These are phyloP conservation scores for Catenaria anguillulae DNA, from an alignment of 371 early-diverging fungal genomes.

Conservation along the genomic window DNA sequence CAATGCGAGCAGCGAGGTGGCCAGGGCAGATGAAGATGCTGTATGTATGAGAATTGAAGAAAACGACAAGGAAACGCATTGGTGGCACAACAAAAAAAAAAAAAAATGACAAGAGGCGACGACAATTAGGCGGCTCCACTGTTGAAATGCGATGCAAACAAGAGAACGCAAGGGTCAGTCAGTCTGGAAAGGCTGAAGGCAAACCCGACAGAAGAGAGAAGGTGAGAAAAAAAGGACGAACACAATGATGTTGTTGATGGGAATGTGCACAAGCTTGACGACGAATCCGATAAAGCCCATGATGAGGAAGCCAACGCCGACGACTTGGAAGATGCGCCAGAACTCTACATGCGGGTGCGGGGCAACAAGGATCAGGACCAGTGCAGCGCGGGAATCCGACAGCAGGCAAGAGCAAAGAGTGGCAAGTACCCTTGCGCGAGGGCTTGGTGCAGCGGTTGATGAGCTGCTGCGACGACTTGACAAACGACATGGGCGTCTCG, in stretches of 20 bases:
- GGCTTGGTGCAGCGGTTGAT: slow-evolving; percentile 93
- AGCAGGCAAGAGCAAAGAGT: neutral
- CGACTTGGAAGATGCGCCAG: slow-evolving; percentile 78
- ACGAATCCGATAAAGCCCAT: slow-evolving; percentile 97
- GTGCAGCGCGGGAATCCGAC: neutral
- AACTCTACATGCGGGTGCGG: slow-evolving; percentile 47
- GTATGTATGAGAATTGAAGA: no score
- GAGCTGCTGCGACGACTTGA: slow-evolving; percentile 77
- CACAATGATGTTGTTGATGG: slow-evolving; percentile 98
- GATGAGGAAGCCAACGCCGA: slow-evolving; percentile 89
- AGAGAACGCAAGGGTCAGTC: no score
- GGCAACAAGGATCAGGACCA: no score
- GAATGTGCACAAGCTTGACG: slow-evolving; percentile 97
- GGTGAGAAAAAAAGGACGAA: neutral
- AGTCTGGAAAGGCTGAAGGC: no score
- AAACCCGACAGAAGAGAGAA: no score
- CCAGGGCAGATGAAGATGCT: no score
- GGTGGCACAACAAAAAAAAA: no score
- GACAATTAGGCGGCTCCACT: no score
- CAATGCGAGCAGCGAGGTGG: no score
- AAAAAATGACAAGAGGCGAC: no score
- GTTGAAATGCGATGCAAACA: no score
- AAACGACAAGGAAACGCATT: no score
- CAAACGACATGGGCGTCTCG: slow-evolving; percentile 76
- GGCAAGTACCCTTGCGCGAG: slow-evolving; percentile 66